Base-by-base conservation (phyloP, 345 rosid genomes). In the Arabidopsis suecica region DNA sequence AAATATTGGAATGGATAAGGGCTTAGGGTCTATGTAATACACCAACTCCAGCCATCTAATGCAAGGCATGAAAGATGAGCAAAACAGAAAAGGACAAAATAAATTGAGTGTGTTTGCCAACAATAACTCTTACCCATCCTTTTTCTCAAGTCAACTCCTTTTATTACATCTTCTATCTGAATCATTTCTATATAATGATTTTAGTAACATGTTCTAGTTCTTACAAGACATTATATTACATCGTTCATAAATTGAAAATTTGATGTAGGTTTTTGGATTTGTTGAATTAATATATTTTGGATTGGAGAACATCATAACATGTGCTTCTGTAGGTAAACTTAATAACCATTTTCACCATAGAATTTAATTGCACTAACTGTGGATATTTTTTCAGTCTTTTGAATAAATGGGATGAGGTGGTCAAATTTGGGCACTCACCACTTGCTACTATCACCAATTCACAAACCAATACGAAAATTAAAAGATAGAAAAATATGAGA, bases 81-180 rank as follows among this genome's bases (percentile, higher is more conserved):
- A 61, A 12, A 38, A 38, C 54, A 44, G 9, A 22, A 33, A 45
- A 58, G 3, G 37, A 58, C 74, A 70, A 58, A 57, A 44, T 13
- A 18, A 11, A 13, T 18, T 44, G 33, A 18, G 34, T 57, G 13
- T 33, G 45, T 56, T 18, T 57, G 55, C 57, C 57, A 58, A 33
- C n/a, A 12, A 33, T 58, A 32, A 33, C 45, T 58, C 56, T 18
- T 20, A n/a, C 47, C 32, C 16, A 10, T 8, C 22, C 5, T 20
- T 61, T 34, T 22, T 40, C n/a, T 45, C 36, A 12, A 33, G 74
- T 58, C 74, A 70, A 70, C 65, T n/a, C 22, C 18, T 57, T 57
- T 57, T 5, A 28, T 3, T 2, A 28, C 32, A 3, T 28, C 32
- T 28, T 28, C 32, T 28, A 28, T 28, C 32, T 28, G 32, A 28